Evolutionary conservation across 306 rosid genomes (phyloP).

Genomic region (Mucuna pruriens): DNA sequence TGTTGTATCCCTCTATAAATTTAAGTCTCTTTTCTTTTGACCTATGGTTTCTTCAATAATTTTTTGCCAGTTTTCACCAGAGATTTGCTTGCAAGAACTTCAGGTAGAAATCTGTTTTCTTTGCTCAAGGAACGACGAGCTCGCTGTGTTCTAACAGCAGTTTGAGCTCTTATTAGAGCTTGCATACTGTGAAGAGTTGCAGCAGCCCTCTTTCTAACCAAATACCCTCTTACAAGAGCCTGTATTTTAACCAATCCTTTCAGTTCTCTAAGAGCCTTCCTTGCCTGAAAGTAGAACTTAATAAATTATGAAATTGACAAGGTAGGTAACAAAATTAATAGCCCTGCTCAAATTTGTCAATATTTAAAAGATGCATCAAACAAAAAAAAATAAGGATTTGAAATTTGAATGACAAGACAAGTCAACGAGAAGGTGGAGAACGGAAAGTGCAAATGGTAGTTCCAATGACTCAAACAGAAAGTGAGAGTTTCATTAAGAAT

Average conservation of each 20-base stretch:
- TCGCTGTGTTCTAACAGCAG: constrained; percentile 61
- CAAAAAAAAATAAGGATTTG: constrained; percentile 5
- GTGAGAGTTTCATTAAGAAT: constrained; percentile 49
- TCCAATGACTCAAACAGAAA: constrained; percentile 37
- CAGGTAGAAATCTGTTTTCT: constrained; percentile 52
- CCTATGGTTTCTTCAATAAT: no score
- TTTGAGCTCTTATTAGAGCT: constrained; percentile 85
- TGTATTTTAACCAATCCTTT: constrained; percentile 87
- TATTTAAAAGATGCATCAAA: constrained; percentile 8
- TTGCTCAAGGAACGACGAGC: constrained; percentile 87
- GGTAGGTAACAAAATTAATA: neutral
- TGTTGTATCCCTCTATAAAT: no score
- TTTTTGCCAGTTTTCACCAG: constrained; percentile 49
- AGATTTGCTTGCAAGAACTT: constrained; percentile 61
- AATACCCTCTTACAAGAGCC: constrained; percentile 83
- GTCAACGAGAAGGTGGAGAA: constrained; percentile 32
- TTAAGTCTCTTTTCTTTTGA: no score
- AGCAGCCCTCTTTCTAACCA: constrained; percentile 78
- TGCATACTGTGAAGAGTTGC: constrained; percentile 92
- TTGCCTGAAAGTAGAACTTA: neutral
- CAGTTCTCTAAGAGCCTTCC: constrained; percentile 78
- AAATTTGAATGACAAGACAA: neutral
- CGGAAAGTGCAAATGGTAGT: constrained; percentile 37
- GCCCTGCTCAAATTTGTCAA: neutral
- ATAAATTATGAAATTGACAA: constrained; percentile 2